These are phyloP conservation scores for Zanthoxylum bungeanum DNA, from an alignment of 345 rosid species.

Conservation along the genomic window DNA sequence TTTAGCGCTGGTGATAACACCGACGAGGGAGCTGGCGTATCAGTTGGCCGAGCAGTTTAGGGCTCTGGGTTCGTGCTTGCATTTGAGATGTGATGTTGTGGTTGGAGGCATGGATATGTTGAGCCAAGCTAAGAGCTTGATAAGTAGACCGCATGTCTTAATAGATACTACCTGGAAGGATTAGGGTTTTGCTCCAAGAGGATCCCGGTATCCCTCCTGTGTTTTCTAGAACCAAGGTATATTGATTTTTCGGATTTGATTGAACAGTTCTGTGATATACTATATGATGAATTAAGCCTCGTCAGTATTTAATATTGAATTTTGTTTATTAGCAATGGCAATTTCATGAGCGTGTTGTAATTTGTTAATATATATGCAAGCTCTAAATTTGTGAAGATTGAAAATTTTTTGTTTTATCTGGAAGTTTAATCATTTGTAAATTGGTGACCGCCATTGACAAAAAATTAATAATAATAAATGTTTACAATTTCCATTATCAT, in stretches of 20 bases:
- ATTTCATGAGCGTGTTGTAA: background rate
- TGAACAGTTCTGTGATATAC: background rate
- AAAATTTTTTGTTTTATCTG: too few species aligned
- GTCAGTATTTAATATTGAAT: background rate
- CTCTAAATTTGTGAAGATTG: background rate
- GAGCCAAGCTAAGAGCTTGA: conserved; percentile 61
- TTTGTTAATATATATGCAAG: background rate
- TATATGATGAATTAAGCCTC: background rate
- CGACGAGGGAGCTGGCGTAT: conserved; percentile 89
- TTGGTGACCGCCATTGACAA: background rate
- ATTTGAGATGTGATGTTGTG: conserved; percentile 73
- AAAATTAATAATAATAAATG: background rate
- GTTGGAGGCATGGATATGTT: conserved; percentile 94
- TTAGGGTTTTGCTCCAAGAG: conserved; percentile 76
- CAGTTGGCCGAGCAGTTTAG: conserved; percentile 94
- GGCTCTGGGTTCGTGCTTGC: conserved; percentile 86
- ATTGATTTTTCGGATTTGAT: background rate
- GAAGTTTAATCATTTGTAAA: too few species aligned
- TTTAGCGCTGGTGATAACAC: conserved; percentile 74
- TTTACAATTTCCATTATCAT: background rate
- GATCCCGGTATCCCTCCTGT: conserved; percentile 78
- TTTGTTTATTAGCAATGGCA: background rate
- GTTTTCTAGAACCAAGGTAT: conserved; percentile 79
- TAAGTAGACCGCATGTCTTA: conserved; percentile 72
- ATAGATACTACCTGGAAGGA: conserved; percentile 89